Conservation (phyloP, 2,329 filamentous ascomycete genomes). For the Monilinia laxa region DNA sequence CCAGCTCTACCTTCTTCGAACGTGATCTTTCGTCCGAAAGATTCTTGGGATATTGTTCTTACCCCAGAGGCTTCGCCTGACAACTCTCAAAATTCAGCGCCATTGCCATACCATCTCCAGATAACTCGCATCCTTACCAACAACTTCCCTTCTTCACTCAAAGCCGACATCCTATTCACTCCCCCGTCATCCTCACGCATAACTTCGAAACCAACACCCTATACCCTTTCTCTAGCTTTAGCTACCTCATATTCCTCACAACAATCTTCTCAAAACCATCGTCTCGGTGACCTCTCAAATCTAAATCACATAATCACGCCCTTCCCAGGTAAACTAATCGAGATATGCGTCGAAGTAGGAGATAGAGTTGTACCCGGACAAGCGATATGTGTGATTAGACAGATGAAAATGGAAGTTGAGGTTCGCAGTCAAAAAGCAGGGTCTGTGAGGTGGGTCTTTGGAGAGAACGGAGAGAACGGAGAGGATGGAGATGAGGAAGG, state of each 20-base stretch:
- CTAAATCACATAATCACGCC: constrained; percentile 3
- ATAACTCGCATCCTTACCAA: constrained; percentile 49
- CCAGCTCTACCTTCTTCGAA: constrained; percentile 40
- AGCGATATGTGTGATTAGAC: not conserved
- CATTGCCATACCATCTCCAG: constrained; percentile 50
- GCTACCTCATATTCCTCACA: constrained; percentile 46
- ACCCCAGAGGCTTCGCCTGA: constrained; percentile 36
- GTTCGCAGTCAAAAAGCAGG: not conserved
- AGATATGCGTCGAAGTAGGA: not conserved
- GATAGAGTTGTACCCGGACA: not conserved
- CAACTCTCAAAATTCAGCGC: constrained; percentile 27
- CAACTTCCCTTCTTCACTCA: constrained; percentile 1
- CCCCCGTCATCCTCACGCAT: constrained; percentile 54
- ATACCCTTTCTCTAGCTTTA: constrained; percentile 44
- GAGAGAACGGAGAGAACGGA: not conserved
- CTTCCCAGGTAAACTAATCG: constrained; percentile 5
- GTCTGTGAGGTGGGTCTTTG: not conserved
- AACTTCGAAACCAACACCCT: constrained; percentile 47
- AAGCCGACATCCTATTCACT: constrained; percentile 58
- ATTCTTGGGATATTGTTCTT: constrained; percentile 56
- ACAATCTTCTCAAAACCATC: not conserved
- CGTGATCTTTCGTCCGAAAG: constrained; percentile 56
- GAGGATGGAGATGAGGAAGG: not conserved
- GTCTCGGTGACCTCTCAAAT: not conserved
- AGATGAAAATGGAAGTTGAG: constrained; percentile 20